Evolutionary conservation across 2,329 filamentous ascomycete genomes (phyloP).

Genomic region (Penicillium sp.): DNA sequence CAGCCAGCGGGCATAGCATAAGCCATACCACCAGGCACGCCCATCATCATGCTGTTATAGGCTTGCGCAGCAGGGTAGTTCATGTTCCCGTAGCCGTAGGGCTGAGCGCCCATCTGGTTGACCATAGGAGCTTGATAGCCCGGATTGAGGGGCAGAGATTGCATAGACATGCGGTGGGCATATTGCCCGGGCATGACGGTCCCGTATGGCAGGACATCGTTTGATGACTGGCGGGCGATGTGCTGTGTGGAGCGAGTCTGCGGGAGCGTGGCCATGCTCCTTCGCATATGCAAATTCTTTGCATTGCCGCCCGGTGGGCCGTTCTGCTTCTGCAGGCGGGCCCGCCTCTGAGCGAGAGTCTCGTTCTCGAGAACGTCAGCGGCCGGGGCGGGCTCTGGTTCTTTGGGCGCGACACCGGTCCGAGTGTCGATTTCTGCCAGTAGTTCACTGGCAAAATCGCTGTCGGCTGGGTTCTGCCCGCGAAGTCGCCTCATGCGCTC

Average conservation of each 20-base stretch:
- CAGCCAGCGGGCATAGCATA: slow-evolving; percentile 30
- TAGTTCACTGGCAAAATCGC: slow-evolving; percentile 49
- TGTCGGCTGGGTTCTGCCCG: slow-evolving; percentile 37
- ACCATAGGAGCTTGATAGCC: slow-evolving; percentile 22
- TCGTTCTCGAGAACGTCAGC: slow-evolving; percentile 41
- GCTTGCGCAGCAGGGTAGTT: slow-evolving; percentile 28
- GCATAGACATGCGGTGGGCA: slow-evolving; percentile 34
- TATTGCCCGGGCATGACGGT: slow-evolving; percentile 23
- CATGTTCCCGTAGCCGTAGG: slow-evolving; percentile 31
- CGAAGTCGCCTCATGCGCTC: slow-evolving; percentile 47
- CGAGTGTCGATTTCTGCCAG: slow-evolving; percentile 44
- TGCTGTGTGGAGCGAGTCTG: slow-evolving; percentile 53
- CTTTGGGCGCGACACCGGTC: slow-evolving; percentile 27
- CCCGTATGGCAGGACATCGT: slow-evolving; percentile 24
- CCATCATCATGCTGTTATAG: slow-evolving; percentile 29
- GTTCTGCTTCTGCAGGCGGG: slow-evolving; percentile 48
- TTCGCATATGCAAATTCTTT: slow-evolving; percentile 38
- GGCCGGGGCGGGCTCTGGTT: slow-evolving; percentile 22
- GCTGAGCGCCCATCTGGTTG: slow-evolving; percentile 22
- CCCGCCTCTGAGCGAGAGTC: slow-evolving; percentile 50
- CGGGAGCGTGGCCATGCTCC: slow-evolving; percentile 54
- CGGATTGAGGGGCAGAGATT: slow-evolving; percentile 29
- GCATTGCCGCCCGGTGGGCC: slow-evolving; percentile 22
- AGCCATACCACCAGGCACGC: slow-evolving; percentile 29
- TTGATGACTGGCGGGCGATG: slow-evolving; percentile 29